phyloP scores from a whole-genome alignment of 148 eudicot species.

The Salicornia ramosissima region DNA sequence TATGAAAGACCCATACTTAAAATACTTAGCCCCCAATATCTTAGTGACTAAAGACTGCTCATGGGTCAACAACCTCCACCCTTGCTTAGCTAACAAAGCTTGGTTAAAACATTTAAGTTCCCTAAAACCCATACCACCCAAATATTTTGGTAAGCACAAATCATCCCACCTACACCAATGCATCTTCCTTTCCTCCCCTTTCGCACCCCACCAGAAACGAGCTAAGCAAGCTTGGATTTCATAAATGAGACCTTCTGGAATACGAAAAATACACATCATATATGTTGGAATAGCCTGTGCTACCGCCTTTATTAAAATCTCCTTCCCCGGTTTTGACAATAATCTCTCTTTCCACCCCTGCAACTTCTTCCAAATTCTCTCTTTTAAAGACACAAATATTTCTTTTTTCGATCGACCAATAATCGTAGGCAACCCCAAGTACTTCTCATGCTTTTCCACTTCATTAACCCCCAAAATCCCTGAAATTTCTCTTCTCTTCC shows the following conservation, averaged over 20 bases:
- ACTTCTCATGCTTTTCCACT: neutral
- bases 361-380: neutral
- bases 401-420: neutral
- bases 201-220: too few relatives aligned
- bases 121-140: neutral
- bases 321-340: neutral
- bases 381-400: neutral
- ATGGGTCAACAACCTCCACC: neutral
- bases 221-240: too few relatives aligned
- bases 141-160: neutral
- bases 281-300: neutral
- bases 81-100: neutral
- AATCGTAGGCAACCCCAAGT: neutral
- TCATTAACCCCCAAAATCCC: neutral
- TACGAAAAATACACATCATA: too few relatives aligned
- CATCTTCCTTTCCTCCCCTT: neutral
- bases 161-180: neutral
- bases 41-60: neutral
- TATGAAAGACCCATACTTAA: neutral
- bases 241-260: too few relatives aligned
- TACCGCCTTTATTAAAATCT: neutral
- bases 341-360: neutral
- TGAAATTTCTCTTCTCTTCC: neutral
- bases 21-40: neutral
- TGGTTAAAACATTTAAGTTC: neutral